Percentiles rank a stretch among this genome's conserved stretches.
Conservation (phyloP, 805 yeast genomes). For the Saccharomycopsis fodiens region DNA sequence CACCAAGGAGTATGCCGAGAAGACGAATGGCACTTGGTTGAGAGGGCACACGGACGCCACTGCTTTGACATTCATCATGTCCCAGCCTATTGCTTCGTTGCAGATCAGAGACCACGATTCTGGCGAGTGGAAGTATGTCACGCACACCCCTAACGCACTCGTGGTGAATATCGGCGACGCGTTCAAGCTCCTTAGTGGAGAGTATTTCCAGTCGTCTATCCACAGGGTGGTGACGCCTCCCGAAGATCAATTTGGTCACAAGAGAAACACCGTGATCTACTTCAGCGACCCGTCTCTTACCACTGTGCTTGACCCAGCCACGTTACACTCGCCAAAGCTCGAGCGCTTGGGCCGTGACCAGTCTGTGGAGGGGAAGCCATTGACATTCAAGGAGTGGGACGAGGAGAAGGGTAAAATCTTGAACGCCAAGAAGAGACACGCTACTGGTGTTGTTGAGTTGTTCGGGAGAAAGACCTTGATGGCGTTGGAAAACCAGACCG, state of each 20-base stretch:
- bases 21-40: constrained; percentile 35
- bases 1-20: constrained; percentile 25
- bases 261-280: constrained; percentile 35
- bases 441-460: constrained; percentile 12
- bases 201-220: constrained; percentile 38
- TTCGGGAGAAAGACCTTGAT: constrained; percentile 19
- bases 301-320: constrained; percentile 36
- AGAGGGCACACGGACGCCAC: constrained; percentile 42
- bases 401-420: constrained; percentile 40
- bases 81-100: constrained; percentile 34
- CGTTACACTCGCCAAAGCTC: constrained; percentile 32
- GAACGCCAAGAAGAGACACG: constrained; percentile 25
- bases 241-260: constrained; percentile 30
- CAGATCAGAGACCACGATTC: constrained; percentile 32
- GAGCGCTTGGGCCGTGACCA: constrained; percentile 28
- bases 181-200: constrained; percentile 36
- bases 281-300: constrained; percentile 34
- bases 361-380: constrained; percentile 29
- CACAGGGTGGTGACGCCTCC: constrained; percentile 45
- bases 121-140: constrained; percentile 32
- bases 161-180: constrained; percentile 38
- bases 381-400: constrained; percentile 37
- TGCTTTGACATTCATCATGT: constrained; percentile 34
- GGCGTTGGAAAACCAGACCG: constrained; percentile 3
- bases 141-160: constrained; percentile 30